These are phyloP conservation scores for Apiotrichum montevideense DNA, from an alignment of 1,284 basidiomycete species.

Conservation along the genomic window DNA sequence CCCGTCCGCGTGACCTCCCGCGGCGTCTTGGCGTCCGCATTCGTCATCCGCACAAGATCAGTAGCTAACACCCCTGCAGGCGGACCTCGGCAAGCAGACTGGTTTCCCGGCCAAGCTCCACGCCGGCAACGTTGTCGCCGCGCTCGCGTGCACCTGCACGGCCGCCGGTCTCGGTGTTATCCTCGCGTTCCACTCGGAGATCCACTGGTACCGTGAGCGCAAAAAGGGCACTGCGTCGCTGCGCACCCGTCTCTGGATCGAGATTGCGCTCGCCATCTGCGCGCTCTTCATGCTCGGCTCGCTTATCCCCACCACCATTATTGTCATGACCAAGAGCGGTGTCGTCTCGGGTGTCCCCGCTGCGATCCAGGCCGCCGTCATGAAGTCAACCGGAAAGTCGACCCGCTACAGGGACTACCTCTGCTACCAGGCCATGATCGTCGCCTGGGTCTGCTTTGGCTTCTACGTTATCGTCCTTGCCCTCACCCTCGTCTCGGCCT, in stretches of 20 bases:
- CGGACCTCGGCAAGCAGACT: background rate
- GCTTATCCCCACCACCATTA: conserved; percentile 10
- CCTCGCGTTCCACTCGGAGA: conserved; percentile 12
- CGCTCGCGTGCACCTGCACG: conserved; percentile 3
- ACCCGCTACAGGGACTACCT: conserved; percentile 7
- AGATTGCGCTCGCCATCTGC: conserved; percentile 9
- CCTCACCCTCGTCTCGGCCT: conserved; percentile 11
- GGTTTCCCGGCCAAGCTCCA: background rate
- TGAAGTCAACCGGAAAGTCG: conserved; percentile 5
- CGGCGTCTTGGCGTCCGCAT: no score
- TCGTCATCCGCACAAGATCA: no score
- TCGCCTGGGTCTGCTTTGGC: conserved; percentile 13
- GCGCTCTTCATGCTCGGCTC: conserved; percentile 11
- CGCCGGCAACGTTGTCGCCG: conserved; percentile 12
- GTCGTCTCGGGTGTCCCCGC: background rate
- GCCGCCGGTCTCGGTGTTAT: conserved; percentile 13
- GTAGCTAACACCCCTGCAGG: background rate
- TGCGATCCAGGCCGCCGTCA: background rate
- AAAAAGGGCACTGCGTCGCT: conserved; percentile 1
- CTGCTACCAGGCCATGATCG: conserved; percentile 9
- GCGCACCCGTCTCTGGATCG: conserved; percentile 9
- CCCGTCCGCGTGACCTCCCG: no score
- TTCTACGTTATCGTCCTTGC: conserved; percentile 5
- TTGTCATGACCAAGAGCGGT: background rate
- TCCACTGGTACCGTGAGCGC: conserved; percentile 10